Percentiles rank a stretch among this genome's conserved stretches.
Conservation (phyloP, 495 filamentous ascomycete genomes). For the Aspergillus campestris region DNA sequence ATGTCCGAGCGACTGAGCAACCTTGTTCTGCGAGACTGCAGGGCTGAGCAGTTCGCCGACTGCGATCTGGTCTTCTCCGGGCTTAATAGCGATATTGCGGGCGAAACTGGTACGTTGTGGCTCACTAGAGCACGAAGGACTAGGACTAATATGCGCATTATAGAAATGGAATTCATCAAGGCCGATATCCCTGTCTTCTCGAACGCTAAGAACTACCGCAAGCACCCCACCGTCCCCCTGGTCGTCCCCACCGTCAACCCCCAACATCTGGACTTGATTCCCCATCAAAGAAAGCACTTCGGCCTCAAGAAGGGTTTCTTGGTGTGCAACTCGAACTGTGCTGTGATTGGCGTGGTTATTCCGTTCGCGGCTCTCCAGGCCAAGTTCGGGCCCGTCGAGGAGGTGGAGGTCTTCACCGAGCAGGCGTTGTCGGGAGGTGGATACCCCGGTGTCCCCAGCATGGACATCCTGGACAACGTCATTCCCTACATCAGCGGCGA, state of each 20-base stretch:
- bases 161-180: slow-evolving; percentile 73
- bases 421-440: slow-evolving; percentile 81
- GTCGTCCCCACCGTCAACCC: slow-evolving; percentile 82
- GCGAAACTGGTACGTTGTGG: slow-evolving; percentile 55
- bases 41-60: slow-evolving; percentile 62
- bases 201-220: slow-evolving; percentile 84
- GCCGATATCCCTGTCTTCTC: slow-evolving; percentile 76
- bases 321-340: slow-evolving; percentile 87
- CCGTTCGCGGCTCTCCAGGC: slow-evolving; percentile 78
- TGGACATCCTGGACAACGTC: slow-evolving; percentile 71
- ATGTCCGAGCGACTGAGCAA: slow-evolving; percentile 60
- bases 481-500: slow-evolving; percentile 82
- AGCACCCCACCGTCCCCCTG: slow-evolving; percentile 72
- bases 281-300: slow-evolving; percentile 60
- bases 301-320: slow-evolving; percentile 69
- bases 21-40: slow-evolving; percentile 68
- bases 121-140: background rate
- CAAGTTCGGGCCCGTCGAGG: slow-evolving; percentile 63
- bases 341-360: slow-evolving; percentile 80
- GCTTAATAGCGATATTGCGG: slow-evolving; percentile 76
- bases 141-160: background rate
- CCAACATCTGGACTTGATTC: slow-evolving; percentile 67
- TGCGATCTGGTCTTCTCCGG: slow-evolving; percentile 88
- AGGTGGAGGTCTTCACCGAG: slow-evolving; percentile 76
- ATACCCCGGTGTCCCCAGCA: slow-evolving; percentile 76